Base-by-base conservation (phyloP, 2,329 filamentous ascomycete genomes). In the Aspergillus ibericus region DNA sequence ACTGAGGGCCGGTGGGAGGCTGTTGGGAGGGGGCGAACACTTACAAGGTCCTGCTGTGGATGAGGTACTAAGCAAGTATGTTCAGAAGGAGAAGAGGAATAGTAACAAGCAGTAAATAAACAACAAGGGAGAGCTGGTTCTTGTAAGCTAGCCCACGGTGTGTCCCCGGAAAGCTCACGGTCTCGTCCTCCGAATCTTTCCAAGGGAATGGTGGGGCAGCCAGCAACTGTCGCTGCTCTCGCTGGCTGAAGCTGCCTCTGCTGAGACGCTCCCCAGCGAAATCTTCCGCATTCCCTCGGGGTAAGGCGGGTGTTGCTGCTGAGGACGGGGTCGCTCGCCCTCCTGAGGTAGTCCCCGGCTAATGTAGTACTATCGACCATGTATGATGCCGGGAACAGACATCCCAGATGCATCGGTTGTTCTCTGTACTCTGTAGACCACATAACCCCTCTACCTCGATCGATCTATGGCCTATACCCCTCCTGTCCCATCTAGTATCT, bases 251-350 rank as follows among this genome's bases (percentile, higher is more conserved):
- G 51, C 55, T 50, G 65, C 68, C 59, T 64, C 62, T 66, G 62
- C 62, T 59, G 63, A 56, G 54, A 56, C 56, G 48, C 56, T 63
- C 53, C 59, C 58, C 65, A 71, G 70, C 73, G 73, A 76, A 68
- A 74, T 75, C 73, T 75, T 62, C 73, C 73, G 73, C 55, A 56
- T 62, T 67, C 55, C 68, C 68, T 75, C 73, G 73, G 73, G 64
- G 69, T 62, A 63, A 70, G 61, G 66, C 67, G 67, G 66, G 60
- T 63, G 59, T 47, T 42, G 34, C 50, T 63, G 56, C 55, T 27
- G 22, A 38, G 29, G 40, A 38, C 53, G 20, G n/a, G 44, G 20
- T 53, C 46, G 46, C 18, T 53, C 46, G 46, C 18, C 38, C 38
- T 42, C 38, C 38, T 20, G 5, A 20, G 12, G 38, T 42, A 18